A percentile compares a stretch with the other conserved stretches of the same genome.
Conservation (phyloP, 106 monocot genomes). For the Chionographis japonica region DNA sequence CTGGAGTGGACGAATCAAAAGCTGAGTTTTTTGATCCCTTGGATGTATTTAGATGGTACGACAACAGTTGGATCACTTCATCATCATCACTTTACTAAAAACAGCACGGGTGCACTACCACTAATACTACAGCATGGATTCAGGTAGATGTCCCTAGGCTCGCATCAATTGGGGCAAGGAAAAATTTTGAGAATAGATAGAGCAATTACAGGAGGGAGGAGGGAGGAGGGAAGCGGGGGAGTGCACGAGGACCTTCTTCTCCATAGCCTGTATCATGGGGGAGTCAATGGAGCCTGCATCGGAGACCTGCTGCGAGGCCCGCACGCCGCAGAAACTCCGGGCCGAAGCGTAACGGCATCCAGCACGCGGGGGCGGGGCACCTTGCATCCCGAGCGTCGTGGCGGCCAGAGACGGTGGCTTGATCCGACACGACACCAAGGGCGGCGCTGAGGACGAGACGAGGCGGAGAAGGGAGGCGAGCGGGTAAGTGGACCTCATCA, state of each 20-base stretch:
- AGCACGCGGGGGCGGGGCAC: too few relatives aligned
- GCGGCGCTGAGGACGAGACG: background rate
- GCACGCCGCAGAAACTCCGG: constrained; percentile 22
- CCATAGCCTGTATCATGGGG: constrained; percentile 65
- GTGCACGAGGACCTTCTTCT: constrained; percentile 45
- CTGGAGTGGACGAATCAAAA: too few relatives aligned
- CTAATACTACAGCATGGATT: too few relatives aligned
- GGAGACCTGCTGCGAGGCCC: constrained; percentile 37
- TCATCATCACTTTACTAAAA: too few relatives aligned
- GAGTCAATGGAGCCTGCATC: constrained; percentile 59
- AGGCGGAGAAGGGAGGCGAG: background rate
- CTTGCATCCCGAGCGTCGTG: background rate
- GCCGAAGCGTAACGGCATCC: background rate
- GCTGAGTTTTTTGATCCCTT: too few relatives aligned
- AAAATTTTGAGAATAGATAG: too few relatives aligned
- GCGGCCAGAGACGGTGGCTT: background rate
- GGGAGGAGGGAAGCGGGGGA: background rate
- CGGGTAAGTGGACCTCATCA: background rate
- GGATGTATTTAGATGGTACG: too few relatives aligned
- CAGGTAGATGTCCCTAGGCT: too few relatives aligned
- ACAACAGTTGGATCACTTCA: too few relatives aligned
- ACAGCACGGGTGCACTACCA: too few relatives aligned
- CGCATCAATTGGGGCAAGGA: too few relatives aligned
- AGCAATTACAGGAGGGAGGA: too few relatives aligned
- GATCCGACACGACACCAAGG: background rate